Percentiles rank a stretch among this genome's conserved stretches.
Evolutionary conservation across 345 rosid genomes (phyloP).

Genomic region (Eucalyptus pauciflora): DNA sequence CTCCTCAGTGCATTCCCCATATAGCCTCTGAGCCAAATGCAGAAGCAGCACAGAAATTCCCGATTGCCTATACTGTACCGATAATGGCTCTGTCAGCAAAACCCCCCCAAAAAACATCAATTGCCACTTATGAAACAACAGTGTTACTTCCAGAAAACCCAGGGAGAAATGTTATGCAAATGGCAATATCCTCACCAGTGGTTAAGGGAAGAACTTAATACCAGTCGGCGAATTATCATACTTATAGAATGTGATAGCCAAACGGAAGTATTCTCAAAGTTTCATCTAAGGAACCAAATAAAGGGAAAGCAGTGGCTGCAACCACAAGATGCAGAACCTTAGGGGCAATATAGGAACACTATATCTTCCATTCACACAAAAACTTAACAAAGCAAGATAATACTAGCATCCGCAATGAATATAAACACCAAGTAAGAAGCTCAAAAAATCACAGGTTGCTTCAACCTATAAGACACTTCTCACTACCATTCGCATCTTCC

Average conservation of each 20-base stretch:
- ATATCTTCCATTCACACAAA: not conserved
- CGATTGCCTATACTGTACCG: slow-evolving; percentile 55
- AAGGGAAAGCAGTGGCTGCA: not conserved
- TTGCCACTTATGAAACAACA: not conserved
- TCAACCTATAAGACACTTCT: not conserved
- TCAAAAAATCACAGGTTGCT: not conserved
- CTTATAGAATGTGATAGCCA: not conserved
- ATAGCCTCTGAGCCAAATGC: slow-evolving; percentile 58
- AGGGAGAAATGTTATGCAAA: not conserved
- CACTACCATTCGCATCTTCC: not conserved
- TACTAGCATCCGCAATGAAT: not conserved
- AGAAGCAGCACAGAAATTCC: slow-evolving; percentile 65
- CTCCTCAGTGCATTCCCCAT: slow-evolving; percentile 44
- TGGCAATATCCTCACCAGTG: not conserved
- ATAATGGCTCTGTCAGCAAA: not conserved
- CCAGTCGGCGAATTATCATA: not conserved
- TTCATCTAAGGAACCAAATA: not conserved
- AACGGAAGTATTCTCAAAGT: not conserved
- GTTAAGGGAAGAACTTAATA: not conserved
- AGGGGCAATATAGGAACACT: not conserved
- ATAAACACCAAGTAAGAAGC: not conserved
- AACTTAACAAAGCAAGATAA: not conserved
- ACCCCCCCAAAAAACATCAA: not conserved
- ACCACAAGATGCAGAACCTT: not conserved
- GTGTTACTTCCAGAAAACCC: not conserved